These are phyloP conservation scores for Dryas octopetala DNA, from an alignment of 306 rosid species.

Conservation along the genomic window DNA sequence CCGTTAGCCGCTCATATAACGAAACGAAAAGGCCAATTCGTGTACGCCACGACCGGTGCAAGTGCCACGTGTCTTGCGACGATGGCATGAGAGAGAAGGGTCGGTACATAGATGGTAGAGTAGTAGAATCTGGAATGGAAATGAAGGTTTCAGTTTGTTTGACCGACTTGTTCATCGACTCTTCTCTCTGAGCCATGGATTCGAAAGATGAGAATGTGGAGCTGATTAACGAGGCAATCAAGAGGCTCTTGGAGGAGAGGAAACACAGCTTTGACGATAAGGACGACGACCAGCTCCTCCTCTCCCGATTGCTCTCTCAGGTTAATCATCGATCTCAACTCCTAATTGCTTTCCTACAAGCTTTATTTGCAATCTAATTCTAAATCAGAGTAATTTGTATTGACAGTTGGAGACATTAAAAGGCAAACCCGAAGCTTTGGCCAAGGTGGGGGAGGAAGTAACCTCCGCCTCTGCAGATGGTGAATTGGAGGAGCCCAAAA, in stretches of 20 bases:
- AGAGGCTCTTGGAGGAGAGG: constrained; percentile 49
- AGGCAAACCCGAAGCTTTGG: constrained; percentile 35
- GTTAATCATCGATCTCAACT: constrained; percentile 25
- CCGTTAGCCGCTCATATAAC: not conserved
- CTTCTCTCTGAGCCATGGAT: constrained; percentile 39
- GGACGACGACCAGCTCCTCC: constrained; percentile 49
- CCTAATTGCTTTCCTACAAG: not conserved
- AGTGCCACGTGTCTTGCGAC: constrained; percentile 1
- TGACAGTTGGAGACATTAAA: constrained; percentile 52
- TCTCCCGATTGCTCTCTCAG: constrained; percentile 62
- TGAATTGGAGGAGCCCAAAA: constrained; percentile 11
- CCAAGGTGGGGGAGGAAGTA: constrained; percentile 6
- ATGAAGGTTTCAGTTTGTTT: too few relatives aligned
- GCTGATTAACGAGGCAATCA: constrained; percentile 55
- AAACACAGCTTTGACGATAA: constrained; percentile 22
- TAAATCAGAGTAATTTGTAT: not conserved
- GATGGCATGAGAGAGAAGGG: not conserved
- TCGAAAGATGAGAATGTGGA: constrained; percentile 47
- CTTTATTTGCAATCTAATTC: too few relatives aligned
- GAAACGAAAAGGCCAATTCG: not conserved
- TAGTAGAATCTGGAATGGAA: not conserved
- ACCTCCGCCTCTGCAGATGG: constrained; percentile 14
- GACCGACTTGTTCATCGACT: too few relatives aligned
- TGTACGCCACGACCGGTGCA: not conserved
- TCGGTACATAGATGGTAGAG: not conserved